phyloP scores from a whole-genome alignment of 306 rosid species.

The Trifolium repens region DNA sequence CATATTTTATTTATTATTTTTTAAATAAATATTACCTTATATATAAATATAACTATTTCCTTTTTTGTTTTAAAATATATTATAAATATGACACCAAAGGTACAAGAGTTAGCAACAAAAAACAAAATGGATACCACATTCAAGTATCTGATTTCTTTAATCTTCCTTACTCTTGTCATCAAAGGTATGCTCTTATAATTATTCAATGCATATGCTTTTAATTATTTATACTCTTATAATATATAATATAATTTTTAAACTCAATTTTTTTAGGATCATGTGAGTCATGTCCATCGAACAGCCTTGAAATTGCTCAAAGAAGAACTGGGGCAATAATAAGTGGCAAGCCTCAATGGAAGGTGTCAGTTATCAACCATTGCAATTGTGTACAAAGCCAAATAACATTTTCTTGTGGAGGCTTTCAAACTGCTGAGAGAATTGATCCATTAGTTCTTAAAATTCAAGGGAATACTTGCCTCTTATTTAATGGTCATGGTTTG shows the following conservation, averaged over 20 bases:
- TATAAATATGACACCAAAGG: background rate
- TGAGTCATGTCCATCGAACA: background rate
- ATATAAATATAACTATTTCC: too few relatives aligned
- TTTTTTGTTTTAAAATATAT: too few relatives aligned
- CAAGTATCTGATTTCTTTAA: background rate
- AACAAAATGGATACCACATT: background rate
- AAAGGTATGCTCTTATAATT: constrained; percentile 5
- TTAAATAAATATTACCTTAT: too few relatives aligned
- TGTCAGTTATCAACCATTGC: background rate
- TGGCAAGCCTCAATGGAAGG: background rate
- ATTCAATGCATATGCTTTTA: background rate
- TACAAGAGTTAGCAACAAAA: background rate
- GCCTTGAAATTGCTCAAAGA: background rate
- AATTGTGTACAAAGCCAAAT: background rate
- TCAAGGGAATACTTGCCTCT: background rate
- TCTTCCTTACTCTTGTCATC: background rate
- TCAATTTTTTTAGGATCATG: background rate
- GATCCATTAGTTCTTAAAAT: background rate
- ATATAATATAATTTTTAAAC: background rate
- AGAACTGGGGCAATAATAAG: background rate
- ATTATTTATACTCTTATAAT: too few relatives aligned
- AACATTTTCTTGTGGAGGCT: background rate
- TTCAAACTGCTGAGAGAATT: background rate
- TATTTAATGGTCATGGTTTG: background rate
- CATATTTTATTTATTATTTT: too few relatives aligned